These are phyloP conservation scores for Ramicandelaber brevisporus DNA, from an alignment of 192 early-diverging fungal species.

Conservation along the genomic window DNA sequence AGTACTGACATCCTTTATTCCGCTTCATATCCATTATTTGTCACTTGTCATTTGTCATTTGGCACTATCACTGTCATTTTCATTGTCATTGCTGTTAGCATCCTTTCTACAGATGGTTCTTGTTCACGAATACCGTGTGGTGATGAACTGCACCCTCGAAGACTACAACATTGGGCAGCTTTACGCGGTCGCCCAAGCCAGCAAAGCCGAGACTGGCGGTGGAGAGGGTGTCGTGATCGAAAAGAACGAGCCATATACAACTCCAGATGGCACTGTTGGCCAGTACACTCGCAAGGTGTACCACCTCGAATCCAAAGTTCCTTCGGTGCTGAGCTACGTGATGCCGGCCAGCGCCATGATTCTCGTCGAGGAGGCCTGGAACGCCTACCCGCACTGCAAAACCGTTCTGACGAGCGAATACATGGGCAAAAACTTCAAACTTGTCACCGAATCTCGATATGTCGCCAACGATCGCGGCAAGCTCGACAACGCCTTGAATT, in stretches of 20 bases:
- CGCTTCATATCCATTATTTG: too few species aligned
- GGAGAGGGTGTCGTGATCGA: conserved; percentile 60
- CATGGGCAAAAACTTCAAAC: conserved; percentile 41
- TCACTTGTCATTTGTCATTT: too few species aligned
- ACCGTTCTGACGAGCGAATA: conserved; percentile 30
- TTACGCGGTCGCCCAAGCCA: conserved; percentile 47
- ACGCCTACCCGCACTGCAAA: conserved; percentile 46
- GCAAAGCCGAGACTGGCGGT: conserved; percentile 46
- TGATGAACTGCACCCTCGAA: conserved; percentile 44
- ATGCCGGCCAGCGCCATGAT: conserved; percentile 35
- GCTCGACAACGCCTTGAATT: conserved; percentile 31
- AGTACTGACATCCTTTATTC: too few species aligned
- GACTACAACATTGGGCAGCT: conserved; percentile 58
- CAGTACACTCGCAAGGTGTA: conserved; percentile 63
- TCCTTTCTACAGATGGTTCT: too few species aligned
- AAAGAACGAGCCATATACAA: conserved; percentile 52
- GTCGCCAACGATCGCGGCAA: conserved; percentile 43
- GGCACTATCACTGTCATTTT: too few species aligned
- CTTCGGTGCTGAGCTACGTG: conserved; percentile 25
- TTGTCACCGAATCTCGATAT: conserved; percentile 49
- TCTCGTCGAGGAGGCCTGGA: conserved; percentile 60
- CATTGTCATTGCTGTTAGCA: too few species aligned
- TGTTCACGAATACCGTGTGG: conserved; percentile 50
- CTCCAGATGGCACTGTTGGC: conserved; percentile 38
- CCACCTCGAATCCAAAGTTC: conserved; percentile 22